Percentiles rank a stretch among this genome's conserved stretches.
Evolutionary conservation across 1,139 yeast genomes (phyloP).

Genomic region (Geotrichum restrictum): DNA sequence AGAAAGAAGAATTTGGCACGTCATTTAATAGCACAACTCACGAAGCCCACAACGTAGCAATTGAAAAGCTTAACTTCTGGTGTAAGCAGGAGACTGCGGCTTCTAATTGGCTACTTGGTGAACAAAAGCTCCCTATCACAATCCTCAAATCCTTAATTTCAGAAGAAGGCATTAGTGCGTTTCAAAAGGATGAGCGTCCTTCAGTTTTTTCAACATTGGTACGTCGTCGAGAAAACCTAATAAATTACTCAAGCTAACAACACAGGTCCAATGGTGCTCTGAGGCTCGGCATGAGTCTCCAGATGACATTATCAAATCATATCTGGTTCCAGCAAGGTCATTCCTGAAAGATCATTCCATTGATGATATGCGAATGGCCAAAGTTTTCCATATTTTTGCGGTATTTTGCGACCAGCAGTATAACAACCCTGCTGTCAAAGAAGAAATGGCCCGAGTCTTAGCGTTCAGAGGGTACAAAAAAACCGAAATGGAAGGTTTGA

Average conservation of each 20-base stretch:
- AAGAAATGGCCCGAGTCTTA: slow-evolving; percentile 46
- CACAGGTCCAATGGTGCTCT: slow-evolving; percentile 20
- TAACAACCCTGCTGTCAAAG: slow-evolving; percentile 45
- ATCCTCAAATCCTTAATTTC: slow-evolving; percentile 11
- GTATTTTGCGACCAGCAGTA: slow-evolving; percentile 70
- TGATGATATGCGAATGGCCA: slow-evolving; percentile 37
- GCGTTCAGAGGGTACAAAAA: slow-evolving; percentile 46
- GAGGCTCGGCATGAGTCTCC: slow-evolving; percentile 19
- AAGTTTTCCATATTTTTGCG: slow-evolving; percentile 59
- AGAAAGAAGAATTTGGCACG: slow-evolving; percentile 5
- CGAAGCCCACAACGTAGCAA: neutral
- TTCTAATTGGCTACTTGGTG: slow-evolving; percentile 18
- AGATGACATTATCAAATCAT: slow-evolving; percentile 15
- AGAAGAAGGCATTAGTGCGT: neutral
- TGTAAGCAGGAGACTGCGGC: slow-evolving; percentile 18
- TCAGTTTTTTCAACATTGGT: slow-evolving; percentile 15
- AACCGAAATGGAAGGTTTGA: slow-evolving; percentile 41
- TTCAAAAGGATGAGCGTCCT: slow-evolving; percentile 13
- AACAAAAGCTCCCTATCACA: slow-evolving; percentile 16
- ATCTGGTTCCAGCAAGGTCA: slow-evolving; percentile 20
- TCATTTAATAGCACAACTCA: neutral
- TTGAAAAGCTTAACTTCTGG: slow-evolving; percentile 16
- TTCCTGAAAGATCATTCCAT: slow-evolving; percentile 23
- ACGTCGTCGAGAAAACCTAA: slow-evolving; percentile 9
- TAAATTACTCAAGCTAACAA: neutral